Percentiles rank a stretch among this genome's conserved stretches.
phyloP scores from a whole-genome alignment of 345 rosid genomes.

The Kandelia obovata region DNA sequence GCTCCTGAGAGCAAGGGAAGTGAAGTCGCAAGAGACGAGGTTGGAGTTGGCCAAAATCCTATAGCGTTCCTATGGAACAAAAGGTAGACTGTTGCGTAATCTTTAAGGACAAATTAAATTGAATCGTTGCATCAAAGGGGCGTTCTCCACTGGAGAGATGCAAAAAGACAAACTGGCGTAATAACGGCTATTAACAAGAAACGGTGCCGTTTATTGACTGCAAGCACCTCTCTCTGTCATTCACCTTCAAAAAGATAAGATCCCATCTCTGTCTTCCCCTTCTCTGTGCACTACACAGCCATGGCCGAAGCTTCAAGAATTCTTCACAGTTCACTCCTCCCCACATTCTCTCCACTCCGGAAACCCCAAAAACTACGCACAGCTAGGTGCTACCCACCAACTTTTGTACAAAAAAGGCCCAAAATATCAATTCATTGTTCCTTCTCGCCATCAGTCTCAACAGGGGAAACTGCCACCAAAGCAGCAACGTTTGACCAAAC shows the following conservation, averaged over 20 bases:
- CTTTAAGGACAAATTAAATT: too few relatives aligned
- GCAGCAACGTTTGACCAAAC: slow-evolving; percentile 23
- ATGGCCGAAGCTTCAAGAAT: slow-evolving; percentile 66
- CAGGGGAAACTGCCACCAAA: slow-evolving; percentile 34
- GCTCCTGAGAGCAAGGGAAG: slow-evolving; percentile 31
- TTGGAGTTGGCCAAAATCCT: slow-evolving; percentile 35
- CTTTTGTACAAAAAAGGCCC: slow-evolving; percentile 18
- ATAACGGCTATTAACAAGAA: neutral
- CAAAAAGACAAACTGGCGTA: too few relatives aligned
- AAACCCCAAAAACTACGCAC: slow-evolving; percentile 32
- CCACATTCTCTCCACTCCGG: slow-evolving; percentile 38
- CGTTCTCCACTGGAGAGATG: too few relatives aligned
- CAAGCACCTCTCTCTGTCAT: slow-evolving; percentile 1
- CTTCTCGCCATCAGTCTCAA: slow-evolving; percentile 40
- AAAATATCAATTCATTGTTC: slow-evolving; percentile 33
- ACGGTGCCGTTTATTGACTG: slow-evolving; percentile 15
- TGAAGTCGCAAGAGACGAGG: slow-evolving; percentile 59
- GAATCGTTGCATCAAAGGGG: too few relatives aligned
- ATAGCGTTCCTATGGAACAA: neutral
- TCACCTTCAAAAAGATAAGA: neutral
- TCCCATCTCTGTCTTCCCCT: neutral
- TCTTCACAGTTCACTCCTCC: slow-evolving; percentile 46
- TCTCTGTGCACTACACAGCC: slow-evolving; percentile 20
- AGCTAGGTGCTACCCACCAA: slow-evolving; percentile 13
- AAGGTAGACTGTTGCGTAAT: too few relatives aligned